A percentile compares a stretch with the other conserved stretches of the same genome.
These are phyloP conservation scores for Taphrina wiesneri DNA, from an alignment of 1,139 yeast species.

Conservation along the genomic window DNA sequence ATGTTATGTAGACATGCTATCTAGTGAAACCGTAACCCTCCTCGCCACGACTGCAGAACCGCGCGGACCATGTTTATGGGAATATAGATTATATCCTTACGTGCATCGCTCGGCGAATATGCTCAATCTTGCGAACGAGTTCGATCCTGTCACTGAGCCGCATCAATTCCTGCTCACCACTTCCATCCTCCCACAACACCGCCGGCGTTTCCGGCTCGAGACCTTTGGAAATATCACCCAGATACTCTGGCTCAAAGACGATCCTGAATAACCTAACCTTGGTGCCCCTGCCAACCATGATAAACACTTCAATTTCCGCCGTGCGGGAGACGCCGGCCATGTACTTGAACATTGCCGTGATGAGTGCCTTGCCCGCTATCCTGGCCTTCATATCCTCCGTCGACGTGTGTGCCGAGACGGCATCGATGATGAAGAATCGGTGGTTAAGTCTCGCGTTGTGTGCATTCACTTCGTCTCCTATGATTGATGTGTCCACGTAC, in stretches of 20 bases:
- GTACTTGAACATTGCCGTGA: constrained; percentile 30
- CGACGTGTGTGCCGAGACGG: constrained; percentile 19
- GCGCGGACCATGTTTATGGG: too few relatives aligned
- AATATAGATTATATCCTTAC: constrained; percentile 16
- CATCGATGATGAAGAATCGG: constrained; percentile 33
- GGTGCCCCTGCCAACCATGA: constrained; percentile 31
- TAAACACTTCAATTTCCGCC: constrained; percentile 27
- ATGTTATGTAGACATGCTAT: too few relatives aligned
- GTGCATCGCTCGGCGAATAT: constrained; percentile 27
- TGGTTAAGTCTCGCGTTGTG: constrained; percentile 25
- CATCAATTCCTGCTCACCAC: constrained; percentile 25
- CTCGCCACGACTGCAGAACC: too few relatives aligned
- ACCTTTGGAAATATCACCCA: constrained; percentile 28
- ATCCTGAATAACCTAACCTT: constrained; percentile 18
- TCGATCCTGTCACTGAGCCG: constrained; percentile 13
- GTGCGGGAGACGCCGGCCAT: constrained; percentile 33
- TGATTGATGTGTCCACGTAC: constrained; percentile 29
- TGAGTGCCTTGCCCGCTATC: constrained; percentile 27
- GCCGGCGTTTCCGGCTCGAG: constrained; percentile 22
- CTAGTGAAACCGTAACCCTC: too few relatives aligned
- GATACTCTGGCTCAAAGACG: constrained; percentile 33
- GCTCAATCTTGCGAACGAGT: constrained; percentile 23
- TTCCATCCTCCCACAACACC: constrained; percentile 21
- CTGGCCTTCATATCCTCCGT: constrained; percentile 30
- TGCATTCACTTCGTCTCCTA: constrained; percentile 10